Conservation (phyloP, 2,329 filamentous ascomycete species). For the Chalaropsis thielavioides region DNA sequence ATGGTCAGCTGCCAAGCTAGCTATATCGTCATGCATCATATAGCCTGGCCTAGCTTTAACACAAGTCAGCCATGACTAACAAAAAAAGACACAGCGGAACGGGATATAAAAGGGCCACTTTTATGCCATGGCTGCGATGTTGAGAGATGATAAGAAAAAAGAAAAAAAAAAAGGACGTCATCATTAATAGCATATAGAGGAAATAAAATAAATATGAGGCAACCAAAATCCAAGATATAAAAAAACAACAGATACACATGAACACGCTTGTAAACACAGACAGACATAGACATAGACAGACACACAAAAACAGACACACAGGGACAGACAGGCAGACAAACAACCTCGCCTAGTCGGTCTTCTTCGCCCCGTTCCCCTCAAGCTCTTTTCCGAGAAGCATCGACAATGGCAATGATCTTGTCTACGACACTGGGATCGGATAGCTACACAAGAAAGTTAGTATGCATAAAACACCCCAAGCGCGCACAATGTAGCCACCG, state of each 20-base stretch:
- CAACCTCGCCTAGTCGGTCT: not conserved
- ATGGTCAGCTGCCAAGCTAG: not conserved
- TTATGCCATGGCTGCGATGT: not conserved
- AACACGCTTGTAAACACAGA: constrained; percentile 12
- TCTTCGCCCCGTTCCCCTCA: not conserved
- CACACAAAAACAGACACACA: not conserved
- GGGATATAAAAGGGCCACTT: not conserved
- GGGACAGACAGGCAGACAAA: not conserved
- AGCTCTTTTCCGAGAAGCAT: constrained; percentile 41
- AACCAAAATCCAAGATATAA: constrained; percentile 10
- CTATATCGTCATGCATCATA: not conserved
- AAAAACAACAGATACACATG: constrained; percentile 9
- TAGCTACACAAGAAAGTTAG: constrained; percentile 37
- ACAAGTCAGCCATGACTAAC: not conserved
- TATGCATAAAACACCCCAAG: no score
- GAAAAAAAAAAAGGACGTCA: constrained; percentile 1
- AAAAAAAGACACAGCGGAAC: not conserved
- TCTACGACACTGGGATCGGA: constrained; percentile 81
- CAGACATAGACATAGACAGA: not conserved
- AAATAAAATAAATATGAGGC: constrained; percentile 7
- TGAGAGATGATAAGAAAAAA: constrained; percentile 2
- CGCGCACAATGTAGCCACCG: no score
- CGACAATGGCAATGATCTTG: constrained; percentile 74
- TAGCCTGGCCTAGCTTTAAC: not conserved
- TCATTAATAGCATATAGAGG: not conserved